Evolutionary conservation across 768 basidiomycete species (phyloP).

Genomic region (Russula griseocarnosa): DNA sequence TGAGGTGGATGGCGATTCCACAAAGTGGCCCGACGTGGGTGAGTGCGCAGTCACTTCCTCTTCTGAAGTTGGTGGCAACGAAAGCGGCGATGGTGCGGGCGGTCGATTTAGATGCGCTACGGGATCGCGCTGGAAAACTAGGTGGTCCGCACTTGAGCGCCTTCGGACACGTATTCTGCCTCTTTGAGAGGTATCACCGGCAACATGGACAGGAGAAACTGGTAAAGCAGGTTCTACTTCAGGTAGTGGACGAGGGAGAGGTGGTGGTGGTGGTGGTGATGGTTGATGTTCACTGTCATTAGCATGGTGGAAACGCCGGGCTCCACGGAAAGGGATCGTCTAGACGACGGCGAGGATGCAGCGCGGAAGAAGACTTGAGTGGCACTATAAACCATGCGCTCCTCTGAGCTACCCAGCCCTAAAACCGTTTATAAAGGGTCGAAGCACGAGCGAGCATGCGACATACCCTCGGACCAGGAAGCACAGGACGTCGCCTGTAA

Average conservation of each 20-base stretch:
- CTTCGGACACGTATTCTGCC: constrained; percentile 31
- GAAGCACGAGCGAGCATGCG: constrained; percentile 8
- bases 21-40: constrained; percentile 4
- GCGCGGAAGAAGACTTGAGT: constrained; percentile 73
- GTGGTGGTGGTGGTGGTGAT: constrained; percentile 31
- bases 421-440: constrained; percentile 40
- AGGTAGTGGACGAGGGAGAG: not conserved
- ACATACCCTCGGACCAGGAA: constrained; percentile 83
- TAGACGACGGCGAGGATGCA: constrained; percentile 38
- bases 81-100: constrained; percentile 36
- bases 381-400: constrained; percentile 67
- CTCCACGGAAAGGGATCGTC: constrained; percentile 48
- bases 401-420: constrained; percentile 77
- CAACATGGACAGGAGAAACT: not conserved
- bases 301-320: constrained; percentile 47
- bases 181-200: constrained; percentile 23
- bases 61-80: constrained; percentile 24
- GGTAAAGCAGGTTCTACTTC: constrained; percentile 1
- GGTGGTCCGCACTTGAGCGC: constrained; percentile 36
- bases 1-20: constrained; percentile 6
- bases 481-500: constrained; percentile 67
- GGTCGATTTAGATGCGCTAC: constrained; percentile 31
- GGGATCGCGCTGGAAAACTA: constrained; percentile 33
- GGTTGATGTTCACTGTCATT: constrained; percentile 39
- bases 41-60: constrained; percentile 5